Evolutionary conservation across 495 filamentous ascomycete genomes (phyloP).

Genomic region (Bacidia rubella): DNA sequence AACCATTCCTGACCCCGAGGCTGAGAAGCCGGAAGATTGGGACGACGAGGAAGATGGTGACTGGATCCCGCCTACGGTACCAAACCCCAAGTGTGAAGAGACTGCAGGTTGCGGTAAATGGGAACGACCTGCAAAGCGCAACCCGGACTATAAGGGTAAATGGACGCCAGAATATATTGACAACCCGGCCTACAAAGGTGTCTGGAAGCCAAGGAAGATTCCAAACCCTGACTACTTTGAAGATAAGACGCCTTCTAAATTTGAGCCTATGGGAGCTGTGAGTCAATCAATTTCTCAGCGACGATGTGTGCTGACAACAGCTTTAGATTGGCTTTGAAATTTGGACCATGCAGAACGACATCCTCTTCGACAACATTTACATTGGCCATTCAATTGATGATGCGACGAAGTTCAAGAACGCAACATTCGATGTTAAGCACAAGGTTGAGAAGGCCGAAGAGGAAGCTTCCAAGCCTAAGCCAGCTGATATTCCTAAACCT

Average conservation of each 20-base stretch:
- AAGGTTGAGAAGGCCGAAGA: constrained; percentile 72
- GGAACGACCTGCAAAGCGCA: constrained; percentile 84
- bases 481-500: constrained; percentile 45
- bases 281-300: constrained; percentile 28
- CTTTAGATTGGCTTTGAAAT: constrained; percentile 87
- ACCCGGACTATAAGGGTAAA: constrained; percentile 98
- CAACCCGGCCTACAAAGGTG: constrained; percentile 97
- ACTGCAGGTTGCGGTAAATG: constrained; percentile 90
- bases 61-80: constrained; percentile 84
- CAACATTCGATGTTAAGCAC: constrained; percentile 90
- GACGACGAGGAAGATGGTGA: constrained; percentile 99
- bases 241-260: constrained; percentile 91
- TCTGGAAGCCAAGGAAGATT: constrained; percentile 91
- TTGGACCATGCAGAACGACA: constrained; percentile 99
- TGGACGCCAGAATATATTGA: constrained; percentile 90
- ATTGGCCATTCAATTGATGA: constrained; percentile 95
- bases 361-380: constrained; percentile 99
- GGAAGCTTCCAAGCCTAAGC: constrained; percentile 69
- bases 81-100: constrained; percentile 93
- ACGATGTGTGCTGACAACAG: constrained; percentile 17
- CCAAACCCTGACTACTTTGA: constrained; percentile 94
- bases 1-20: constrained; percentile 85
- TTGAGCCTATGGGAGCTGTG: constrained; percentile 96
- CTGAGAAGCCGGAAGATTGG: constrained; percentile 98
- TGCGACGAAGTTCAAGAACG: constrained; percentile 74